A percentile compares a stretch with the other conserved stretches of the same genome.
Evolutionary conservation across 2,329 filamentous ascomycete genomes (phyloP).

Genomic region (Dothidotthia symphoricarpi): DNA sequence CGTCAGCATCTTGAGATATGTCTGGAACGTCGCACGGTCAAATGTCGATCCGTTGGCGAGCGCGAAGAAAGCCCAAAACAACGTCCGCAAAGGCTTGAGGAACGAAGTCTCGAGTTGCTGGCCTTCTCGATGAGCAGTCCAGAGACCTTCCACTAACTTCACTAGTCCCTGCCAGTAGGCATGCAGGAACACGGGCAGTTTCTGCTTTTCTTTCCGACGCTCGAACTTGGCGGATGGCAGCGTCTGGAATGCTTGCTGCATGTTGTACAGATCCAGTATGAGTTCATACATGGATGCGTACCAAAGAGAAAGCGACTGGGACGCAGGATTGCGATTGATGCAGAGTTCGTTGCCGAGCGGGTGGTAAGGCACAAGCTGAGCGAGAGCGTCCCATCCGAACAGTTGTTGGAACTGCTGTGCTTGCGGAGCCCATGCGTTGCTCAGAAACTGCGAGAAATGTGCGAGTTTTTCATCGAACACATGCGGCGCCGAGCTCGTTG

Average conservation of each 20-base stretch:
- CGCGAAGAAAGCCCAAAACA: constrained; percentile 52
- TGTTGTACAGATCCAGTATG: constrained; percentile 30
- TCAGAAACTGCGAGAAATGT: constrained; percentile 36
- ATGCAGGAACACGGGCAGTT: constrained; percentile 32
- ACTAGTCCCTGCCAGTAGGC: constrained; percentile 24
- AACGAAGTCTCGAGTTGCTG: constrained; percentile 13
- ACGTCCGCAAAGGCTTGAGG: constrained; percentile 31
- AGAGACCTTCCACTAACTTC: constrained; percentile 16
- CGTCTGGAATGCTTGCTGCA: constrained; percentile 28
- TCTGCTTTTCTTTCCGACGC: constrained; percentile 37
- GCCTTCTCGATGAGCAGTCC: constrained; percentile 7
- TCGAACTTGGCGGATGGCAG: constrained; percentile 36
- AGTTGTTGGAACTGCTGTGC: constrained; percentile 4
- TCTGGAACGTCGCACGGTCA: constrained; percentile 55
- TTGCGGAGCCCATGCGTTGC: constrained; percentile 19
- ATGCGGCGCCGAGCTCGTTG: background rate
- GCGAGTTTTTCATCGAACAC: constrained; percentile 4
- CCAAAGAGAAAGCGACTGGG: constrained; percentile 10
- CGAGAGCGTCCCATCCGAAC: constrained; percentile 15
- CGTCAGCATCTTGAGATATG: constrained; percentile 48
- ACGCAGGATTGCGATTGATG: constrained; percentile 25
- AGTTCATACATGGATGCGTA: constrained; percentile 31
- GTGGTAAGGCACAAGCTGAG: constrained; percentile 39
- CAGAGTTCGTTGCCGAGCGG: constrained; percentile 49
- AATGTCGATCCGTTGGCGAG: constrained; percentile 45